phyloP scores from a whole-genome alignment of 768 basidiomycete genomes.

The Russula lepida region DNA sequence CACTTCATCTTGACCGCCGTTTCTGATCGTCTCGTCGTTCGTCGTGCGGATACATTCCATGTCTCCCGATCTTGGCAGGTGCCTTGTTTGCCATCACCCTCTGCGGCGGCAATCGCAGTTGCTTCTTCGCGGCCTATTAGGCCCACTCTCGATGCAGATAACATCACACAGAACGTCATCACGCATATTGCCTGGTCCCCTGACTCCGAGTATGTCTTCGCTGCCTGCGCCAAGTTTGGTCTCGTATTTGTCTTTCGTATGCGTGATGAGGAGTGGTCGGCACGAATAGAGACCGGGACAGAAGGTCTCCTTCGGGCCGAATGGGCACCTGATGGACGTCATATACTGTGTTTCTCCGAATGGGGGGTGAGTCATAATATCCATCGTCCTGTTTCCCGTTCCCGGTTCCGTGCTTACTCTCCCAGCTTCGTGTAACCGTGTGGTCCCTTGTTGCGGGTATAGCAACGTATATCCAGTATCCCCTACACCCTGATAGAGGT shows the following conservation, averaged over 20 bases:
- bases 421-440: constrained; percentile 73
- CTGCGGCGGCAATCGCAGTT: constrained; percentile 34
- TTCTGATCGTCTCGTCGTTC: constrained; percentile 71
- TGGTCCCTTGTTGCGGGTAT: constrained; percentile 73
- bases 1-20: constrained; percentile 80
- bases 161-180: constrained; percentile 39
- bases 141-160: constrained; percentile 25
- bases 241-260: constrained; percentile 73
- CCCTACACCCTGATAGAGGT: constrained; percentile 77
- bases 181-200: constrained; percentile 79
- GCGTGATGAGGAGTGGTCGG: constrained; percentile 69
- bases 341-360: constrained; percentile 83
- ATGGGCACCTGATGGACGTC: constrained; percentile 83
- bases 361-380: constrained; percentile 66
- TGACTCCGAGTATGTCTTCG: constrained; percentile 81
- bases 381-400: background rate
- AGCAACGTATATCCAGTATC: constrained; percentile 81
- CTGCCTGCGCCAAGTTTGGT: constrained; percentile 64
- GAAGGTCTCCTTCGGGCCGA: constrained; percentile 84
- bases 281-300: constrained; percentile 68
- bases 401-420: background rate
- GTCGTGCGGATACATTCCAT: constrained; percentile 76
- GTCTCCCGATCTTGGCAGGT: constrained; percentile 76
- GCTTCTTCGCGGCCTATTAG: constrained; percentile 29
- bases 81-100: constrained; percentile 45